Evolutionary conservation across 495 filamentous ascomycete genomes (phyloP).

Genomic region (Jackrogersella multiformis): DNA sequence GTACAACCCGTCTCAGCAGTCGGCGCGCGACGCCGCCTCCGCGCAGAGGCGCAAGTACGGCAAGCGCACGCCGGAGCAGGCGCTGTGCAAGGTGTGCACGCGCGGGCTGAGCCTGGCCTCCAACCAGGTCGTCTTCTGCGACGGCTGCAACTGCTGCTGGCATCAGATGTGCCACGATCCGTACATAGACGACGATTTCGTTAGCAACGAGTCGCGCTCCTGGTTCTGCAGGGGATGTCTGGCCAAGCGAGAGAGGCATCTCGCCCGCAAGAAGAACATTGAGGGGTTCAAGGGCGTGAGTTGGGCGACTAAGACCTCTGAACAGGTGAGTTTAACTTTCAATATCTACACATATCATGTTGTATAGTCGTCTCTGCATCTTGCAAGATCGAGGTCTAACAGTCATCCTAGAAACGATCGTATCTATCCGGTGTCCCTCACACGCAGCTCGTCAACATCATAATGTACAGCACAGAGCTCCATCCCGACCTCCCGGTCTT

Average conservation of each 20-base stretch:
- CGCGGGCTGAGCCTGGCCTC: conserved; percentile 75
- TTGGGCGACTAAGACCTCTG: conserved; percentile 55
- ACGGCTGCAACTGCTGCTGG: conserved; percentile 87
- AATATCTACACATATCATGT: conserved; percentile 49
- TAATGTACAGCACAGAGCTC: conserved; percentile 47
- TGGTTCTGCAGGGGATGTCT: conserved; percentile 83
- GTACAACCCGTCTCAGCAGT: conserved; percentile 69
- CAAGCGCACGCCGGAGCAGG: conserved; percentile 61
- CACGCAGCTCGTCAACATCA: conserved; percentile 49
- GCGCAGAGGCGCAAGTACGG: conserved; percentile 55
- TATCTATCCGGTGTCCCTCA: conserved; percentile 53
- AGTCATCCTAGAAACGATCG: conserved; percentile 44
- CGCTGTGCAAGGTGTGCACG: conserved; percentile 79
- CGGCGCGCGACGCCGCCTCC: conserved; percentile 40
- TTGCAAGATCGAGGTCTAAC: conserved; percentile 31
- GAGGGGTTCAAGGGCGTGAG: conserved; percentile 49
- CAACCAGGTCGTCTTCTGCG: conserved; percentile 96
- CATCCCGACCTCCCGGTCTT: conserved; percentile 59
- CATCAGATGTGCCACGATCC: conserved; percentile 94
- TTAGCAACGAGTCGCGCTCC: conserved; percentile 67
- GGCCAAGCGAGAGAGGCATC: conserved; percentile 58
- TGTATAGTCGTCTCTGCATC: conserved; percentile 45
- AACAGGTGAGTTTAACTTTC: conserved; percentile 49
- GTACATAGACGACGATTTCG: conserved; percentile 73
- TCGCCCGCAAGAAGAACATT: conserved; percentile 48